A percentile compares a stretch with the other conserved stretches of the same genome.
phyloP scores from a whole-genome alignment of 2,329 filamentous ascomycete genomes.

The Aspergillus udagawae region DNA sequence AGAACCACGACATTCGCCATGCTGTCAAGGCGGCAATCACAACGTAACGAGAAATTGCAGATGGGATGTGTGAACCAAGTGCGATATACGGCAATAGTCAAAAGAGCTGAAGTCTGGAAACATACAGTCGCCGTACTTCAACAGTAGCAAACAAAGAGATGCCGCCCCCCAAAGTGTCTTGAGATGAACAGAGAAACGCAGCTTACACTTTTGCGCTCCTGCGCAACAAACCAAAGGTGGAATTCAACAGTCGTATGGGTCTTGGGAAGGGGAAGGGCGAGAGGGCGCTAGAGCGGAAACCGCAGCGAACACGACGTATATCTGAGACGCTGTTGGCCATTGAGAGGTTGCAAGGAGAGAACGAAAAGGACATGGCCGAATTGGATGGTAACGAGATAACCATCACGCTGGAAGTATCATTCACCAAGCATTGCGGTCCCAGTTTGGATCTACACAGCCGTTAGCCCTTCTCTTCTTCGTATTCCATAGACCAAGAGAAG shows the following conservation, averaged over 20 bases:
- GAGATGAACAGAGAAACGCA: background rate
- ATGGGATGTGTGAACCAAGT: background rate
- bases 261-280: background rate
- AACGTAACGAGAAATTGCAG: background rate
- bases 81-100: background rate
- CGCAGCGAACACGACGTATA: background rate
- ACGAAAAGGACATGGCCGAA: background rate
- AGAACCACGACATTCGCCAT: background rate
- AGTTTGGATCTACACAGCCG: conserved; percentile 50
- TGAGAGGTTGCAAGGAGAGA: background rate
- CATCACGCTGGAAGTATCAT: background rate
- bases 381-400: background rate
- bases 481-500: background rate
- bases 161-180: background rate
- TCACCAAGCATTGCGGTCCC: conserved; percentile 86
- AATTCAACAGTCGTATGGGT: background rate
- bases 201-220: background rate
- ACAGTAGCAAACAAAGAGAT: background rate
- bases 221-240: background rate
- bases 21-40: background rate
- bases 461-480: background rate
- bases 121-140: background rate
- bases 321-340: background rate
- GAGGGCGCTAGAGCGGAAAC: background rate
- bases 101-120: background rate